Conservation (phyloP, 257 asterid species). For the Mitragyna speciosa region DNA sequence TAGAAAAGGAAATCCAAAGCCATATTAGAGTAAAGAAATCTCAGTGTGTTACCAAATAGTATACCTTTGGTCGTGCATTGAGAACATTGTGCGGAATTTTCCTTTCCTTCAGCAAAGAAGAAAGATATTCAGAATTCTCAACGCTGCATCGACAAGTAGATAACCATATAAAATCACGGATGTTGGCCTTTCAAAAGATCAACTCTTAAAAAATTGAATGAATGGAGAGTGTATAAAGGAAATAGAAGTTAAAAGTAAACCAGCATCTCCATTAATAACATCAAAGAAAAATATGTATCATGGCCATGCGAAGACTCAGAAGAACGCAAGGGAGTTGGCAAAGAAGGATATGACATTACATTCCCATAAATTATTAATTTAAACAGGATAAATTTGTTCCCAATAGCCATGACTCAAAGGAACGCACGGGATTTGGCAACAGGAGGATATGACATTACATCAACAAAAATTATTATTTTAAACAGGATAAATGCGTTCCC, state of each 20-base stretch:
- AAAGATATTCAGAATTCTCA: constrained; percentile 87
- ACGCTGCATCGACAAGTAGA: constrained; percentile 59
- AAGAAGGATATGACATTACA: background rate
- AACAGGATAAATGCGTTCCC: background rate
- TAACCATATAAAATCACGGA: constrained; percentile 17
- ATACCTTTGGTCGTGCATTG: constrained; percentile 96
- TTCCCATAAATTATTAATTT: background rate
- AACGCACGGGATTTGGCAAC: background rate
- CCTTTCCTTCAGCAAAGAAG: constrained; percentile 66
- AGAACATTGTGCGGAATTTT: constrained; percentile 91
- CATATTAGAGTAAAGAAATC: constrained; percentile 3
- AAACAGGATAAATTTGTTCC: background rate
- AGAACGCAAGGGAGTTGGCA: background rate
- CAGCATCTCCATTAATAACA: background rate
- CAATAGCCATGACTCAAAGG: background rate
- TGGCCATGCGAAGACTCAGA: background rate
- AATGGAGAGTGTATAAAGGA: background rate
- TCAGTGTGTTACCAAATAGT: constrained; percentile 13
- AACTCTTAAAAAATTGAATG: background rate
- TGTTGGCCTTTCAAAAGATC: background rate
- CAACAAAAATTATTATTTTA: background rate
- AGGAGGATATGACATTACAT: background rate
- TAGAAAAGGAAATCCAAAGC: constrained; percentile 10
- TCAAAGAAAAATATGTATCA: background rate
- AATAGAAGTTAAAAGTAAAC: background rate